A percentile compares a stretch with the other conserved stretches of the same genome.
Conservation (phyloP, 768 basidiomycete species). For the Pulveroboletus sp. region DNA sequence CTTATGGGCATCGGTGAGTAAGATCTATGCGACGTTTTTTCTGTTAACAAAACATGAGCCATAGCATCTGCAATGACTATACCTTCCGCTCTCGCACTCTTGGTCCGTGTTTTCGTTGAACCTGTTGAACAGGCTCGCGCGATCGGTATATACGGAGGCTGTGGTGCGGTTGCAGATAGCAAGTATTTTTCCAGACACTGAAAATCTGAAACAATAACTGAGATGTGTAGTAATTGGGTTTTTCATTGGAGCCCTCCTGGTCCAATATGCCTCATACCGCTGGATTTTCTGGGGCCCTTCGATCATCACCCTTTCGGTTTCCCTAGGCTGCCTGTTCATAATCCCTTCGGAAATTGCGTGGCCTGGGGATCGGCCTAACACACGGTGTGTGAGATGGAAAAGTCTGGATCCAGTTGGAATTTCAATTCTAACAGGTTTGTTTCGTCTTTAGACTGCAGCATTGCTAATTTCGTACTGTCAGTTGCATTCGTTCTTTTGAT, state of each 20-base stretch:
- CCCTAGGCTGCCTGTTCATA: slow-evolving; percentile 30
- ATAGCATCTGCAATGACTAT: slow-evolving; percentile 48
- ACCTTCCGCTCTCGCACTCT: slow-evolving; percentile 48
- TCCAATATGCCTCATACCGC: slow-evolving; percentile 39
- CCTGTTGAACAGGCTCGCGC: slow-evolving; percentile 46
- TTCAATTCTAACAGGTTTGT: slow-evolving; percentile 35
- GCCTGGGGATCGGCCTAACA: not conserved
- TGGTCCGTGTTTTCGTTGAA: slow-evolving; percentile 50
- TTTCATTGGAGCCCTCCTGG: slow-evolving; percentile 44
- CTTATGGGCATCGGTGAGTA: slow-evolving; percentile 46
- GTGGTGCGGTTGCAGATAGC: slow-evolving; percentile 47
- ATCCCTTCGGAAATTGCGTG: slow-evolving; percentile 28
- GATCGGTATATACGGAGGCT: slow-evolving; percentile 44
- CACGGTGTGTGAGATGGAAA: slow-evolving; percentile 21
- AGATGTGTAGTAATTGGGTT: slow-evolving; percentile 37
- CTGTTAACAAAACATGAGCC: slow-evolving; percentile 1
- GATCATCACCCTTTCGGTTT: slow-evolving; percentile 35
- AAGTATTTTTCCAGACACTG: too few species aligned
- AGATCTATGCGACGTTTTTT: not conserved
- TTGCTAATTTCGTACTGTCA: slow-evolving; percentile 9
- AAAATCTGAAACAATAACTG: not conserved
- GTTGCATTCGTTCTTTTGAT: slow-evolving; percentile 39
- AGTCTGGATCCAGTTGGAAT: slow-evolving; percentile 40
- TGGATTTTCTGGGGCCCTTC: slow-evolving; percentile 53
- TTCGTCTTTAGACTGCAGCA: not conserved